These are phyloP conservation scores for Leptographium procerum DNA, from an alignment of 2,329 filamentous ascomycete species.

Conservation along the genomic window DNA sequence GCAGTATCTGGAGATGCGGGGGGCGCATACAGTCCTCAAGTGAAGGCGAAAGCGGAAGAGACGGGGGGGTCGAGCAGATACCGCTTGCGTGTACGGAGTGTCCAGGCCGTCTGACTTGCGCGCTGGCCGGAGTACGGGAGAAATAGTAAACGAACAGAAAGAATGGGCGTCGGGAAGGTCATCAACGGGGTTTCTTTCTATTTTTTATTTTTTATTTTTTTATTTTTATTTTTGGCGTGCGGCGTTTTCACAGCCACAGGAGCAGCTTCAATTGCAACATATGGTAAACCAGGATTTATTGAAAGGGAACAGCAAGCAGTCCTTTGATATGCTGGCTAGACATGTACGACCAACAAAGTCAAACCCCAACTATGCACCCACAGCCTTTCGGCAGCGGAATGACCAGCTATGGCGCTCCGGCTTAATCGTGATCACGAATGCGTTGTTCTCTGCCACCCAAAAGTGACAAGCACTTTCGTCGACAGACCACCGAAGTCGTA, in stretches of 20 bases:
- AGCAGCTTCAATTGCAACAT: background rate
- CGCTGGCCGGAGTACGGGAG: too few relatives aligned
- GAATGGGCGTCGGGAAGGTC: too few relatives aligned
- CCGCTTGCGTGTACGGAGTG: too few relatives aligned
- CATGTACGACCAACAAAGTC: conserved; percentile 88
- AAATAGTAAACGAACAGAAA: too few relatives aligned
- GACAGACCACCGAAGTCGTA: conserved; percentile 77
- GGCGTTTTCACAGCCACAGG: background rate
- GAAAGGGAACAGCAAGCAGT: too few relatives aligned
- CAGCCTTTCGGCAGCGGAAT: conserved; percentile 65
- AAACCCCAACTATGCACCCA: conserved; percentile 84
- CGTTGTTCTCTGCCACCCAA: conserved; percentile 59
- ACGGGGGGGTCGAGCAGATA: background rate
- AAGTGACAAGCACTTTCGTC: conserved; percentile 22
- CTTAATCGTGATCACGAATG: conserved; percentile 83
- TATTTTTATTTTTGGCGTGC: background rate
- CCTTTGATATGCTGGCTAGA: too few relatives aligned
- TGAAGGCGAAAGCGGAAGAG: conserved; percentile 30
- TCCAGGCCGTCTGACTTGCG: too few relatives aligned
- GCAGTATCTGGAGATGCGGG: conserved; percentile 78
- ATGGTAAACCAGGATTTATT: too few relatives aligned
- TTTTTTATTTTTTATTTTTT: background rate
- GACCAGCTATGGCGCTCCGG: conserved; percentile 83
- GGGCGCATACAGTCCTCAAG: conserved; percentile 87
- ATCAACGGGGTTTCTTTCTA: background rate